Conservation (phyloP, 305 asterid species). For the Rubia peregrina region DNA sequence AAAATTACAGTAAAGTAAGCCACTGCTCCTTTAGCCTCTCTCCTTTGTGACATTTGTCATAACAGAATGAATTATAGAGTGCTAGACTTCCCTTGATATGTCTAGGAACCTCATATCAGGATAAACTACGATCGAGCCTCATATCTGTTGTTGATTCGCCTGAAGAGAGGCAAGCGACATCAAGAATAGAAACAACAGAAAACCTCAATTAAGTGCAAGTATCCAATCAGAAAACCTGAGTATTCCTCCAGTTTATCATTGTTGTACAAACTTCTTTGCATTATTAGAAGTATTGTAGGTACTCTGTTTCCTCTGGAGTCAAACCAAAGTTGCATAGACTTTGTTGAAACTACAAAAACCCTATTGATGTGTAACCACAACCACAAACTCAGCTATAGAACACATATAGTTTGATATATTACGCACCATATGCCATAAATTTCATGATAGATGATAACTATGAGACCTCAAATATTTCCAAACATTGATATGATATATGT, state of each 20-base stretch:
- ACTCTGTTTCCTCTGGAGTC: no score
- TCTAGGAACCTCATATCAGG: no score
- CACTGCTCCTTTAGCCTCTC: constrained; percentile 24
- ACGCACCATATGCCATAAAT: neutral
- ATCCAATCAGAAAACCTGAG: neutral
- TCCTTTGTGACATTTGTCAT: no score
- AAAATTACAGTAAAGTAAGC: no score
- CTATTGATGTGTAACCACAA: constrained; percentile 40
- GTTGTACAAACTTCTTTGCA: constrained; percentile 68
- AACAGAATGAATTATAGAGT: no score
- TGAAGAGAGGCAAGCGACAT: constrained; percentile 16
- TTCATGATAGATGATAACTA: neutral
- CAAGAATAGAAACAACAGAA: neutral
- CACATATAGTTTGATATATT: neutral
- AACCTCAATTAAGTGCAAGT: neutral
- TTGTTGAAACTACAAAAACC: constrained; percentile 91
- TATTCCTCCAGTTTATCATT: constrained; percentile 72
- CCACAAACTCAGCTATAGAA: neutral
- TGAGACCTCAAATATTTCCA: neutral
- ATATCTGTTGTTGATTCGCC: no score
- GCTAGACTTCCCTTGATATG: no score
- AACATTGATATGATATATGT: neutral
- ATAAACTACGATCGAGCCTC: no score
- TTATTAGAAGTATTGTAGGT: constrained; percentile 82
- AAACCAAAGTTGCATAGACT: constrained; percentile 88